These are phyloP conservation scores for Eucalyptus rudis DNA, from an alignment of 345 rosid genomes.

Conservation along the genomic window DNA sequence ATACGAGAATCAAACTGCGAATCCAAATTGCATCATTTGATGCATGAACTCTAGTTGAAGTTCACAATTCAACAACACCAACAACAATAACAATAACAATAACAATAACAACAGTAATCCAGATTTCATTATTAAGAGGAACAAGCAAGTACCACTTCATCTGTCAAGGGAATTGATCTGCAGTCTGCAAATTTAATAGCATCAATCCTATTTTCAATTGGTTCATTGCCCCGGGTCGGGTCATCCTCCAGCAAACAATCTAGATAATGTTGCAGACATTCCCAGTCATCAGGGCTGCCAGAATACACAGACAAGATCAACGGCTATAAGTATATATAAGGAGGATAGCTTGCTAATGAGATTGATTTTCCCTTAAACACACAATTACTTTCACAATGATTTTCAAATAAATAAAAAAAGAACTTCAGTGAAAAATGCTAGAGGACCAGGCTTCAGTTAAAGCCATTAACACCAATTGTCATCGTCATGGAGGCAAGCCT, in stretches of 20 bases:
- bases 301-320: slow-evolving; percentile 15
- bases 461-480: neutral
- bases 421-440: neutral
- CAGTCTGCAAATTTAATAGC: slow-evolving; percentile 32
- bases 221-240: slow-evolving; percentile 41
- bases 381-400: neutral
- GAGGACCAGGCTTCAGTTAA: neutral
- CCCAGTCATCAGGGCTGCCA: slow-evolving; percentile 99
- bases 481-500: neutral
- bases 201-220: slow-evolving; percentile 24
- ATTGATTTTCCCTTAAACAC: neutral
- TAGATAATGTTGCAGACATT: slow-evolving; percentile 82
- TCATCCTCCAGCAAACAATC: slow-evolving; percentile 89
- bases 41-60: neutral
- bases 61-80: neutral
- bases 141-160: slow-evolving; percentile 52
- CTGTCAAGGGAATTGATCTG: slow-evolving; percentile 50
- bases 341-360: neutral
- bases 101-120: neutral
- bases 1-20: slow-evolving; percentile 77
- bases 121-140: neutral
- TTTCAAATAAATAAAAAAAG: neutral
- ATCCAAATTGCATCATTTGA: slow-evolving; percentile 1
- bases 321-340: neutral
- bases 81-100: neutral